These are phyloP conservation scores for Keqinozyma sinolaborantium DNA, from an alignment of 1,139 yeast genomes.

Conservation along the genomic window DNA sequence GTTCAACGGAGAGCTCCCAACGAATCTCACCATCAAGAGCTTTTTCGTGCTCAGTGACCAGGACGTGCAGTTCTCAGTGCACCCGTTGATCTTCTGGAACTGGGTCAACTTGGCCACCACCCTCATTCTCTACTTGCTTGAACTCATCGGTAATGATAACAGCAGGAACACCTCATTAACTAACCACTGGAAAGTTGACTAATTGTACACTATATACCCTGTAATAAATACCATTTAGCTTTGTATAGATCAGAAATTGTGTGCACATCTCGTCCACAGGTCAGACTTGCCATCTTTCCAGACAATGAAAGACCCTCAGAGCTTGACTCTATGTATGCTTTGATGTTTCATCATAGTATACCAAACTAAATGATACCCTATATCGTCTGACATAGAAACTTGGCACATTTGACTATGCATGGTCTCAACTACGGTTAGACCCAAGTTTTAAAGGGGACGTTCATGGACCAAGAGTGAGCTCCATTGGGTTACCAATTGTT, in stretches of 20 bases:
- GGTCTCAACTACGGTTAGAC: conserved; percentile 18
- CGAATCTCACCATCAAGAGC: conserved; percentile 59
- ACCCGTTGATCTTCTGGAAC: conserved; percentile 94
- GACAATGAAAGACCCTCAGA: conserved; percentile 59
- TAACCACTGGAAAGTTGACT: conserved; percentile 45
- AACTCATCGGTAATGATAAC: conserved; percentile 48
- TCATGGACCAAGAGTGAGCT: conserved; percentile 81
- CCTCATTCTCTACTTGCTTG: conserved; percentile 73
- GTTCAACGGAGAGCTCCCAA: conserved; percentile 73
- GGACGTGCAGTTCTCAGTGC: conserved; percentile 39
- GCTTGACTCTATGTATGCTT: conserved; percentile 94
- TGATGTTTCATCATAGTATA: conserved; percentile 65
- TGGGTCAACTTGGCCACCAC: conserved; percentile 90
- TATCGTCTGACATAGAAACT: conserved; percentile 35
- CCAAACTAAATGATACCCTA: conserved; percentile 20
- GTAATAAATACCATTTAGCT: conserved; percentile 10
- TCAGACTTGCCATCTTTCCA: conserved; percentile 45
- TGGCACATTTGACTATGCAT: conserved; percentile 75
- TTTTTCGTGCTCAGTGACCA: conserved; percentile 27
- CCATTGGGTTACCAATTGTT: conserved; percentile 89
- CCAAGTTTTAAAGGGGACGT: conserved; percentile 41
- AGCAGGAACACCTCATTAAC: conserved; percentile 32
- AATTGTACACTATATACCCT: conserved; percentile 5
- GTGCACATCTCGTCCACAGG: conserved; percentile 46
- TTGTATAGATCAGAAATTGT: conserved; percentile 24